A percentile compares a stretch with the other conserved stretches of the same genome.
Evolutionary conservation across 441 rosid genomes (phyloP).

Genomic region (Mallotus repandus): DNA sequence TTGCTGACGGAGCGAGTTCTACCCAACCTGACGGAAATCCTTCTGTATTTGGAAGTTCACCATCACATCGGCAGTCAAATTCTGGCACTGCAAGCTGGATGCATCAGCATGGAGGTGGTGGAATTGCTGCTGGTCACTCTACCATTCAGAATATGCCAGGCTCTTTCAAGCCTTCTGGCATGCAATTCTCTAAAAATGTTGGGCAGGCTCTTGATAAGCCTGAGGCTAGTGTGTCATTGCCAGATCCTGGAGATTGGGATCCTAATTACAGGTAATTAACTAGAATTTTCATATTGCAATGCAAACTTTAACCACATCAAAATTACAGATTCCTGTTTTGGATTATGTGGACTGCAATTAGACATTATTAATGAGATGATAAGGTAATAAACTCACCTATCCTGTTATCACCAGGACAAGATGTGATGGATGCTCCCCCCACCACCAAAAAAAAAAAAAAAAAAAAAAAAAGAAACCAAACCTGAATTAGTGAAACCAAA

Average conservation of each 20-base stretch:
- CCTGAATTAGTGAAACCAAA: too few species aligned
- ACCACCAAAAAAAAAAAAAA: too few species aligned
- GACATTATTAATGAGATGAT: neutral
- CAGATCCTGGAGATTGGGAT: slow-evolving; percentile 99
- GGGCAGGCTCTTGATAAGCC: slow-evolving; percentile 55
- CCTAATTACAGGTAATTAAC: slow-evolving; percentile 85
- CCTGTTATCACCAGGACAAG: slow-evolving; percentile 1
- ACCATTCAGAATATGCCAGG: slow-evolving; percentile 46
- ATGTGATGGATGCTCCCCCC: neutral
- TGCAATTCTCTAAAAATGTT: slow-evolving; percentile 42
- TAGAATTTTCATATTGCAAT: neutral
- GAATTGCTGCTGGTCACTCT: slow-evolving; percentile 46
- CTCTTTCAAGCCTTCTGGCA: slow-evolving; percentile 41
- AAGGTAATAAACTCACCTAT: neutral
- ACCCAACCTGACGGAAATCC: slow-evolving; percentile 61
- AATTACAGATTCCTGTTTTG: neutral
- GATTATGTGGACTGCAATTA: neutral
- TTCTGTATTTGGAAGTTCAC: slow-evolving; percentile 48
- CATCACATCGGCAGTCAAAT: slow-evolving; percentile 54
- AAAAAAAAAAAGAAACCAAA: too few species aligned
- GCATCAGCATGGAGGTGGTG: slow-evolving; percentile 60
- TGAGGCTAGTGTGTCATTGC: slow-evolving; percentile 55
- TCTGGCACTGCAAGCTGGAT: slow-evolving; percentile 49
- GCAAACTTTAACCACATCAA: neutral
- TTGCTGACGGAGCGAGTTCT: slow-evolving; percentile 45